Percentiles rank a stretch among this genome's conserved stretches.
Evolutionary conservation across 768 basidiomycete species (phyloP).

Genomic region (Mrakia blollopis): DNA sequence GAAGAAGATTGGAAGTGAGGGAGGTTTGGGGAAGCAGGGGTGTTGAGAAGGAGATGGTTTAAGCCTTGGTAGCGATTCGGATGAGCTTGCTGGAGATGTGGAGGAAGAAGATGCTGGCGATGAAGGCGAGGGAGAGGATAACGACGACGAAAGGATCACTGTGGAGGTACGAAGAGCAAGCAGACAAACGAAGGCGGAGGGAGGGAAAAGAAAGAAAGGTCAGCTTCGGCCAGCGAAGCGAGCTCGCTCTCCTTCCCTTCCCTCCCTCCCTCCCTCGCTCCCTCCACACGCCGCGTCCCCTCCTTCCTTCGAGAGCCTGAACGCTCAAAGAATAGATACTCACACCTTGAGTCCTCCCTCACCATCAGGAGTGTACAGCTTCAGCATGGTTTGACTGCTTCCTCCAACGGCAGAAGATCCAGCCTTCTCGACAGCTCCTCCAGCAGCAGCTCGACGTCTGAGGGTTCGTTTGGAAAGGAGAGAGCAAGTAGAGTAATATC

Average conservation of each 20-base stretch:
- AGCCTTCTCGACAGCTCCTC: conserved; percentile 52
- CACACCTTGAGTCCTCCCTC: conserved; percentile 95
- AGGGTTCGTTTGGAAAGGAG: not conserved
- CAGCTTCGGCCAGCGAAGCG: not conserved
- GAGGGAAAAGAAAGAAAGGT: too few species aligned
- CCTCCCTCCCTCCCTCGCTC: not conserved
- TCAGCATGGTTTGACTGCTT: conserved; percentile 96
- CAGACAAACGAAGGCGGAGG: not conserved
- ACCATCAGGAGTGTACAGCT: conserved; percentile 91
- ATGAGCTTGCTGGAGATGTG: conserved; percentile 48
- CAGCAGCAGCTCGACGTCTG: conserved; percentile 53
- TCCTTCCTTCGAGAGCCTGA: too few species aligned
- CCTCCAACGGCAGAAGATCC: conserved; percentile 93
- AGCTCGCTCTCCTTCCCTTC: not conserved
- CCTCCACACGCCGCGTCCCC: too few species aligned
- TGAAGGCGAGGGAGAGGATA: conserved; percentile 91
- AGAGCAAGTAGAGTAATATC: too few species aligned
- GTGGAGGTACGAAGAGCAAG: not conserved
- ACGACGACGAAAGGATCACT: conserved; percentile 97
- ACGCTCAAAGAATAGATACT: conserved; percentile 50
- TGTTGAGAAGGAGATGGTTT: not conserved
- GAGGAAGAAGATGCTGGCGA: conserved; percentile 97
- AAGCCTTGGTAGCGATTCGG: conserved; percentile 20
- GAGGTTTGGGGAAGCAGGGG: not conserved
- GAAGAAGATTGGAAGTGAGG: not conserved